Evolutionary conservation across 1,284 basidiomycete species (phyloP).

Genomic region (Volvariella volvacea): DNA sequence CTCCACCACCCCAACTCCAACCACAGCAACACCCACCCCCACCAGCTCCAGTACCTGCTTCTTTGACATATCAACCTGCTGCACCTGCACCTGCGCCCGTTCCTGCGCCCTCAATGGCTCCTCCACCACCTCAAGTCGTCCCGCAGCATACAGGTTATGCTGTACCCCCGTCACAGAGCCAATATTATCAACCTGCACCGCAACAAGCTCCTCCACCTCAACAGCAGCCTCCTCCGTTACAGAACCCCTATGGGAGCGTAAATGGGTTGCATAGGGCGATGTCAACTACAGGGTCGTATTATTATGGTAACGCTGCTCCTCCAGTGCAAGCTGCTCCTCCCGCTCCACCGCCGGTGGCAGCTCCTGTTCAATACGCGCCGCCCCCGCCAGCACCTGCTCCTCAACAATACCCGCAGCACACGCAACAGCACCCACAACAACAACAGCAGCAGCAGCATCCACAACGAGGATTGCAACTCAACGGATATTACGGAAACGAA

Average conservation of each 20-base stretch:
- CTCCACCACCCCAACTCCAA: conserved; percentile 6
- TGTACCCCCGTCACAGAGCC: background rate
- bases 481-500: background rate
- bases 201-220: conserved; percentile 6
- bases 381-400: background rate
- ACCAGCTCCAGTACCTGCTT: background rate
- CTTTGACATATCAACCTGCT: background rate
- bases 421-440: conserved; percentile 1
- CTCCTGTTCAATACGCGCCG: background rate
- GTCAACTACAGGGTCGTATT: conserved; percentile 16
- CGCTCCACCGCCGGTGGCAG: too few species aligned
- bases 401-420: background rate
- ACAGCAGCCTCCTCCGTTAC: conserved; percentile 11
- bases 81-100: too few species aligned
- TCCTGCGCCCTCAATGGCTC: too few species aligned
- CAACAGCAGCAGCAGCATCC: conserved; percentile 10
- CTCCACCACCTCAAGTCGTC: too few species aligned
- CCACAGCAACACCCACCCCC: too few species aligned
- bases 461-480: conserved; percentile 5
- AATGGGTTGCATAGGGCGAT: conserved; percentile 18
- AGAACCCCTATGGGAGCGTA: conserved; percentile 16
- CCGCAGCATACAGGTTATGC: background rate
- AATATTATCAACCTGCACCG: background rate
- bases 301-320: conserved; percentile 9
- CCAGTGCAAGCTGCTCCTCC: too few species aligned